A percentile compares a stretch with the other conserved stretches of the same genome.
These are phyloP conservation scores for Penicillium odoratum DNA, from an alignment of 495 filamentous ascomycete genomes.

Conservation along the genomic window DNA sequence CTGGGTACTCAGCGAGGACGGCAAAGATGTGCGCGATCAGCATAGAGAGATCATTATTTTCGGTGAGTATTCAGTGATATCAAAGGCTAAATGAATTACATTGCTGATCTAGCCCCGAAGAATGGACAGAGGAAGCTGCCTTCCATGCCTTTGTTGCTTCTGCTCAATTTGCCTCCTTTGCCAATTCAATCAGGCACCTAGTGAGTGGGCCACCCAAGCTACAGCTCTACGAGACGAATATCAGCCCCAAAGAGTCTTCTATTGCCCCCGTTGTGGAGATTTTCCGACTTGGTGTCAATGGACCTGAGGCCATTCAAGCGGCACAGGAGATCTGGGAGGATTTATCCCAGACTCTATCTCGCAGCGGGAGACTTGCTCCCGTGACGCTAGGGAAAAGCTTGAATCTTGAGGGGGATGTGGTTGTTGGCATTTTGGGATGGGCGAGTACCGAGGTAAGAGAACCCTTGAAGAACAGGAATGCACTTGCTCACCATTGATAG, in stretches of 20 bases:
- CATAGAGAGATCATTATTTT: slow-evolving; percentile 7
- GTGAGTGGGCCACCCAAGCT: slow-evolving; percentile 3
- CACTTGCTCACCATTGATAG: background rate
- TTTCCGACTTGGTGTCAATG: background rate
- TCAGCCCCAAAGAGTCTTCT: slow-evolving; percentile 1
- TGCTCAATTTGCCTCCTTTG: background rate
- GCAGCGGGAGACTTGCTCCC: background rate
- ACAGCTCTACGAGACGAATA: slow-evolving; percentile 11
- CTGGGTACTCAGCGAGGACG: slow-evolving; percentile 9
- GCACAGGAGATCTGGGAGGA: slow-evolving; percentile 2
- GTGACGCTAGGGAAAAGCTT: slow-evolving; percentile 10
- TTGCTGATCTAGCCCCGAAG: background rate
- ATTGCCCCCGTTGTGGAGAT: slow-evolving; percentile 5
- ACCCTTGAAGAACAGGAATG: background rate
- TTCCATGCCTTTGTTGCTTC: slow-evolving; percentile 9
- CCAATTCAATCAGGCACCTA: background rate
- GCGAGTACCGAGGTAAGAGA: slow-evolving; percentile 6
- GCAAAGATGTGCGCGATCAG: slow-evolving; percentile 6
- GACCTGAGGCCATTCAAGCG: background rate
- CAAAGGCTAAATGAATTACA: background rate
- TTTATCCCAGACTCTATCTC: background rate
- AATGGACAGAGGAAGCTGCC: slow-evolving; percentile 9
- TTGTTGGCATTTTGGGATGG: slow-evolving; percentile 16
- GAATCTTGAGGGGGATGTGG: slow-evolving; percentile 4
- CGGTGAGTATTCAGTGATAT: background rate